Evolutionary conservation across 192 early-diverging fungal species (phyloP).

Genomic region (Coemansia sp.): DNA sequence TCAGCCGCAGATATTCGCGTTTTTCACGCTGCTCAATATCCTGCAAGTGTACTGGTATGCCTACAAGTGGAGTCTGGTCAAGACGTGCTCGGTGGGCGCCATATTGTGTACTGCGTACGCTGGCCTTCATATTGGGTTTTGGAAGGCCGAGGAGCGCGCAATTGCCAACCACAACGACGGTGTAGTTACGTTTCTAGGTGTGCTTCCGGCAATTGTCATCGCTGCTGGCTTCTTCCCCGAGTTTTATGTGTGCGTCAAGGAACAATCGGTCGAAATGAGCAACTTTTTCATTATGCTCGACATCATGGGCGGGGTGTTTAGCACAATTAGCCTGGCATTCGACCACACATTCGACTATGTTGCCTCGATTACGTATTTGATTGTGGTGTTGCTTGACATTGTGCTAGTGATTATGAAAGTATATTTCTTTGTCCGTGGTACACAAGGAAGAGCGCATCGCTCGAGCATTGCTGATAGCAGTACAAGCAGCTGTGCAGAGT

Average conservation of each 20-base stretch:
- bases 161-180: constrained; percentile 20
- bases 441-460: constrained; percentile 22
- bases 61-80: constrained; percentile 24
- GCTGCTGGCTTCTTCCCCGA: constrained; percentile 52
- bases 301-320: constrained; percentile 43
- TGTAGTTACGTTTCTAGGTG: constrained; percentile 37
- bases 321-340: constrained; percentile 50
- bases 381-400: constrained; percentile 47
- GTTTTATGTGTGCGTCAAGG: constrained; percentile 50
- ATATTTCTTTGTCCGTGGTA: constrained; percentile 33
- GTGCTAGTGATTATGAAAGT: constrained; percentile 46
- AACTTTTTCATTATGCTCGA: constrained; percentile 50
- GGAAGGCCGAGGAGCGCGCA: constrained; percentile 36
- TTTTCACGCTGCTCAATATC: constrained; percentile 49
- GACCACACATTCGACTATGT: constrained; percentile 53
- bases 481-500: neutral
- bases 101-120: constrained; percentile 38
- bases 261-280: constrained; percentile 50
- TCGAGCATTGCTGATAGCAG: neutral
- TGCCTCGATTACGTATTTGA: constrained; percentile 50
- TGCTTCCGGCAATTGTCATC: constrained; percentile 48
- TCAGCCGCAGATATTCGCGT: constrained; percentile 51
- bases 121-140: constrained; percentile 45
- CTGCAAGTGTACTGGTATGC: constrained; percentile 47
- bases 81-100: neutral